Conservation (phyloP, 257 asterid species). For the Thymus mandschuricus region DNA sequence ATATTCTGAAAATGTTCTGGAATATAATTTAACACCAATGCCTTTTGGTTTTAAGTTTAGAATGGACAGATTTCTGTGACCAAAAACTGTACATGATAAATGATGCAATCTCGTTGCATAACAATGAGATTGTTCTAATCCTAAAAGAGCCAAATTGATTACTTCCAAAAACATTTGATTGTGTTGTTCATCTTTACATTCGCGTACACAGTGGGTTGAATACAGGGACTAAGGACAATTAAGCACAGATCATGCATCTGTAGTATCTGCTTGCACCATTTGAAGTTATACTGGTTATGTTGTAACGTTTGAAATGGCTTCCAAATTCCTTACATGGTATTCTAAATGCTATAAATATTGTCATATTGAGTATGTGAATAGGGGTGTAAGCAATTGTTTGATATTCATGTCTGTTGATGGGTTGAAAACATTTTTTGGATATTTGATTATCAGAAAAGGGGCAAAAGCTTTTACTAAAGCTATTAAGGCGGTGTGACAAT, state of each 20-base stretch:
- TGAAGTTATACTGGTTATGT: not conserved
- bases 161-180: not conserved
- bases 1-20: not conserved
- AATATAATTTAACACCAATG: not conserved
- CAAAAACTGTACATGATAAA: not conserved
- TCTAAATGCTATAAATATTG: not conserved
- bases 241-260: not conserved
- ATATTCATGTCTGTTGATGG: not conserved
- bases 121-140: not conserved
- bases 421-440: slow-evolving; percentile 4
- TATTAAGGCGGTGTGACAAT: not conserved
- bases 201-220: not conserved
- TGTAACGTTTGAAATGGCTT: not conserved
- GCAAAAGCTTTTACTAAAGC: slow-evolving; percentile 12
- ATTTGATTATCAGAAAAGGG: not conserved
- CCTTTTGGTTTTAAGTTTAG: not conserved
- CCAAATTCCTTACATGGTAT: not conserved
- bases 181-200: not conserved
- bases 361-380: not conserved
- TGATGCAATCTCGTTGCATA: not conserved
- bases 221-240: not conserved
- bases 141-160: slow-evolving; percentile 3
- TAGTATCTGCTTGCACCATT: slow-evolving; percentile 9
- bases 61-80: not conserved
- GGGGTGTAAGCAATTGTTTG: not conserved